These are phyloP conservation scores for Nothophaeocryptopus gaeumannii DNA, from an alignment of 2,329 filamentous ascomycete genomes.

Conservation along the genomic window DNA sequence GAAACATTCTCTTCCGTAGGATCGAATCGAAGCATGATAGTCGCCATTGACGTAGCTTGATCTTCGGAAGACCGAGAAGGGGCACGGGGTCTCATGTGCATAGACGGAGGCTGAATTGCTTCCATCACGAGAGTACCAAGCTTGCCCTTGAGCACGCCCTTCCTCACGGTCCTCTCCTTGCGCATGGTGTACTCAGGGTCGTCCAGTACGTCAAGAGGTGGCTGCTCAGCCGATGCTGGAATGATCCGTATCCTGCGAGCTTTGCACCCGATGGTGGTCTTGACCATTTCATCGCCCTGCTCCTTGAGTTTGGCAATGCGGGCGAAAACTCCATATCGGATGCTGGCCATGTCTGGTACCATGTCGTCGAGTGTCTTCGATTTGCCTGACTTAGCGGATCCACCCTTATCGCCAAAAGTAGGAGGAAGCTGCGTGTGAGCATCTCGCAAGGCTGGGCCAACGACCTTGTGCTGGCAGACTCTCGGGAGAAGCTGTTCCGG, in stretches of 20 bases:
- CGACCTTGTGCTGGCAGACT: conserved; percentile 55
- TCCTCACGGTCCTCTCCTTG: conserved; percentile 59
- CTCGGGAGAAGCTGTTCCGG: conserved; percentile 59
- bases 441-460: conserved; percentile 51
- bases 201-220: conserved; percentile 54
- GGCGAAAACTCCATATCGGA: conserved; percentile 55
- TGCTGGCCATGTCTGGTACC: conserved; percentile 60
- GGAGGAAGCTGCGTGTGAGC: conserved; percentile 61
- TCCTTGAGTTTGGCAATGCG: conserved; percentile 41
- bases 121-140: conserved; percentile 58
- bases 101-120: conserved; percentile 56
- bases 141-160: conserved; percentile 58
- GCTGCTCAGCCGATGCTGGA: conserved; percentile 58
- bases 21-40: conserved; percentile 60
- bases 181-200: conserved; percentile 52
- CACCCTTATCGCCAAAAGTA: conserved; percentile 41
- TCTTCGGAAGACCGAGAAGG: conserved; percentile 31
- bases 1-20: conserved; percentile 47
- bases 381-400: conserved; percentile 39
- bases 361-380: conserved; percentile 58
- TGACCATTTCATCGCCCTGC: conserved; percentile 38
- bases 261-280: conserved; percentile 49
- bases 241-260: conserved; percentile 58
- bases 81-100: conserved; percentile 48
- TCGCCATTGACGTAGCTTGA: conserved; percentile 54